phyloP scores from a whole-genome alignment of 768 basidiomycete species.

The Russula ochroleuca region DNA sequence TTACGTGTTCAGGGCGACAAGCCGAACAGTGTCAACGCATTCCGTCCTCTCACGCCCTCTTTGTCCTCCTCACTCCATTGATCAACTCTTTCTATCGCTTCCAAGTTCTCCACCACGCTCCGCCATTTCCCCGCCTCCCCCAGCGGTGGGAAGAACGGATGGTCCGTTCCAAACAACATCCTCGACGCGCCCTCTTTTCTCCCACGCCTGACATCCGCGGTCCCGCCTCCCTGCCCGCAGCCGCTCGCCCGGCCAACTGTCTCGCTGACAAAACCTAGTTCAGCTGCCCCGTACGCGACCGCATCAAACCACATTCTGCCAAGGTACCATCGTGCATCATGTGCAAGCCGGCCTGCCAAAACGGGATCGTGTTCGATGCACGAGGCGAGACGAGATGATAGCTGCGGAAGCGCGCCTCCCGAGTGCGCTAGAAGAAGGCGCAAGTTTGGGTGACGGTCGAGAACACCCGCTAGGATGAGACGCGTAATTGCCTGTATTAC shows the following conservation, averaged over 20 bases:
- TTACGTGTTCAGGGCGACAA: conserved; percentile 6
- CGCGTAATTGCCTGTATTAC: conserved; percentile 58
- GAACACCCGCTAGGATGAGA: conserved; percentile 72
- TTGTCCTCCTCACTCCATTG: conserved; percentile 60
- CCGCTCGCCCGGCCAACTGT: conserved; percentile 56
- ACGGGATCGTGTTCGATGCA: conserved; percentile 84
- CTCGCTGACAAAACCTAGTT: conserved; percentile 73
- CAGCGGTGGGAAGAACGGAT: conserved; percentile 88
- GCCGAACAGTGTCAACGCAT: conserved; percentile 69
- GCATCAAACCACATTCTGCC: conserved; percentile 80
- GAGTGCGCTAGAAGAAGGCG: conserved; percentile 82
- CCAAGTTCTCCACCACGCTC: conserved; percentile 81
- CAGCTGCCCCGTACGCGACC: conserved; percentile 85
- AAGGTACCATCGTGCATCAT: conserved; percentile 82
- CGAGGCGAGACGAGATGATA: conserved; percentile 80
- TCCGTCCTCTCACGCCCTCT: conserved; percentile 62
- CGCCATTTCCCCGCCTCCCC: conserved; percentile 65
- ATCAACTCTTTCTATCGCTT: conserved; percentile 64
- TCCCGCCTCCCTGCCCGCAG: conserved; percentile 35
- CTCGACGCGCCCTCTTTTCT: conserved; percentile 50
- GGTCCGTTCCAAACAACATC: conserved; percentile 82
- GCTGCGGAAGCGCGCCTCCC: conserved; percentile 75
- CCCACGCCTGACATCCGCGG: conserved; percentile 30
- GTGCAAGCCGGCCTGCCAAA: conserved; percentile 66
- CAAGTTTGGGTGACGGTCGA: conserved; percentile 74